Conservation (phyloP, 2,329 filamentous ascomycete species). For the Blastomyces percursus region DNA sequence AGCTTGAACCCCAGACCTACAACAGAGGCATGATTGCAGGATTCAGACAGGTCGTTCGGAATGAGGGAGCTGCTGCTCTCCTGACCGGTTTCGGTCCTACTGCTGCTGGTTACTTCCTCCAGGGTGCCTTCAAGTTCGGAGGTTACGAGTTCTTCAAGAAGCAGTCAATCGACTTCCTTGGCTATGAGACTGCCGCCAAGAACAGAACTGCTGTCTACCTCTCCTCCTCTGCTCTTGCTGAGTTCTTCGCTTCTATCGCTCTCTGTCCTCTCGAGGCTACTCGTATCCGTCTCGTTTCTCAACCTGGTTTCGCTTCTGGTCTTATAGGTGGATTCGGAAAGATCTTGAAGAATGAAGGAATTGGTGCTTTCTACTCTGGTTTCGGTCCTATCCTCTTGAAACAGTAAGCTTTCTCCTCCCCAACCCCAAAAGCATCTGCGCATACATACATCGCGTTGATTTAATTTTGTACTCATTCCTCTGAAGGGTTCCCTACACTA, state of each 20-base stretch:
- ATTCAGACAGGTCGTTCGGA: conserved; percentile 73
- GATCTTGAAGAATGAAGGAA: conserved; percentile 71
- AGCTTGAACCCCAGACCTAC: conserved; percentile 82
- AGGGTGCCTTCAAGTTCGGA: conserved; percentile 88
- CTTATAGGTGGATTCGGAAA: conserved; percentile 69
- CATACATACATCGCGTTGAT: not conserved
- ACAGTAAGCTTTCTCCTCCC: conserved; percentile 46
- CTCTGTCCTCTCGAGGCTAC: conserved; percentile 88
- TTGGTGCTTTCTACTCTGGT: conserved; percentile 80
- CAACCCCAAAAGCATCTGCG: not conserved
- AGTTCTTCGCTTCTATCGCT: conserved; percentile 54
- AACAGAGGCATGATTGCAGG: conserved; percentile 78
- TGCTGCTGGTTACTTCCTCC: conserved; percentile 83
- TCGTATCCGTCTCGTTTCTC: conserved; percentile 83
- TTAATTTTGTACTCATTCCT: conserved; percentile 14
- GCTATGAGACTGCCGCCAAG: conserved; percentile 63
- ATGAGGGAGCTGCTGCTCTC: conserved; percentile 76
- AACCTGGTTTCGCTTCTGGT: conserved; percentile 74
- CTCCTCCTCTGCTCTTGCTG: conserved; percentile 49
- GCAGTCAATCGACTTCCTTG: conserved; percentile 70
- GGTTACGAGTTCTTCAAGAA: conserved; percentile 97
- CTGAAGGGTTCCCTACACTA: conserved; percentile 73
- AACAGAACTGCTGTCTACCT: conserved; percentile 77
- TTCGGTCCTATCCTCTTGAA: conserved; percentile 83
- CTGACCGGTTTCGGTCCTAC: conserved; percentile 78